These are phyloP conservation scores for Malus hybrid DNA, from an alignment of 331 rosid species.

Conservation along the genomic window DNA sequence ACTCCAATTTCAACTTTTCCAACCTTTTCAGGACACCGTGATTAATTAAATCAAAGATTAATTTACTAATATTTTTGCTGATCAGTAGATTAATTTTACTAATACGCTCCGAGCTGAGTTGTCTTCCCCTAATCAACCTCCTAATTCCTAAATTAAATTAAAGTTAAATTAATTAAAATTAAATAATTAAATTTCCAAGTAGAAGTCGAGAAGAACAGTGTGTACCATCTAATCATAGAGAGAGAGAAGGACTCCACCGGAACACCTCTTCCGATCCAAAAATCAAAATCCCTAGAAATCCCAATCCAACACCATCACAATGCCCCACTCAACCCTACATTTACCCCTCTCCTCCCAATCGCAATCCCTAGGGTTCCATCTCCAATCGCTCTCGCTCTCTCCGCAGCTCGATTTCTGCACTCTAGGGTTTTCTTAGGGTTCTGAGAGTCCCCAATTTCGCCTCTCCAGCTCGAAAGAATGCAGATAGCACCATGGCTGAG, in stretches of 20 bases:
- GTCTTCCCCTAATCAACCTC: not conserved
- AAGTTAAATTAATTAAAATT: not conserved
- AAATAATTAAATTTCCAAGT: not conserved
- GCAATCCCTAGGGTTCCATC: not conserved
- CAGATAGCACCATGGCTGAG: conserved; percentile 27
- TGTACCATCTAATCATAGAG: not conserved
- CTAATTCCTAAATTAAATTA: not conserved
- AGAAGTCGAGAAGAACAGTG: not conserved
- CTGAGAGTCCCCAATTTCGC: not conserved
- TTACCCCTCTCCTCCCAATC: not conserved
- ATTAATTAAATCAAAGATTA: no score
- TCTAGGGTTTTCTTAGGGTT: not conserved
- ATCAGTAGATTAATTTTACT: not conserved
- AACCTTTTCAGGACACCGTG: not conserved
- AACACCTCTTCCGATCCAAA: not conserved
- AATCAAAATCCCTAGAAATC: not conserved
- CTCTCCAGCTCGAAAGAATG: conserved; percentile 5
- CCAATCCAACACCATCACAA: not conserved
- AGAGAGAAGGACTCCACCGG: not conserved
- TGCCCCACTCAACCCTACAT: not conserved
- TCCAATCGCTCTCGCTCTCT: not conserved
- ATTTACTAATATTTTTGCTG: not conserved
- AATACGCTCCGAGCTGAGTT: not conserved
- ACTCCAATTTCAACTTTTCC: not conserved
- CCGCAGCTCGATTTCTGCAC: not conserved